These are phyloP conservation scores for Coniochaeta sp. DNA, from an alignment of 2,329 filamentous ascomycete genomes.

Conservation along the genomic window DNA sequence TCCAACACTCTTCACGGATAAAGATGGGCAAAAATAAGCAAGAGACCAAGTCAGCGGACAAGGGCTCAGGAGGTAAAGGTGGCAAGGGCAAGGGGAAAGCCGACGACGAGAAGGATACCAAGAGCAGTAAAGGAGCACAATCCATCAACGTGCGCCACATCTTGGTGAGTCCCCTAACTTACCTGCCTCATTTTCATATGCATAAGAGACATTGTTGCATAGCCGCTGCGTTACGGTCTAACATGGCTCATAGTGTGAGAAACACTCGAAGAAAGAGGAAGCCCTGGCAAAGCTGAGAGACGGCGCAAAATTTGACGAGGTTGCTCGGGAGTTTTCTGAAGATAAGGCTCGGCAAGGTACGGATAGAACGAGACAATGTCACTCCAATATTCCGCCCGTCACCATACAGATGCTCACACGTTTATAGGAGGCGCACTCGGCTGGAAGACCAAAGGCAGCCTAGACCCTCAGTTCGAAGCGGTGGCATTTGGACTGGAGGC, in stretches of 20 bases:
- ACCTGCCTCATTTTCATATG: background rate
- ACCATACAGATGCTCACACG: constrained; percentile 3
- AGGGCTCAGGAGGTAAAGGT: constrained; percentile 20
- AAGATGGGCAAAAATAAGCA: constrained; percentile 28
- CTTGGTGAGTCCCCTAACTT: constrained; percentile 30
- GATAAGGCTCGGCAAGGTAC: constrained; percentile 65
- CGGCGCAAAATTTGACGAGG: constrained; percentile 67
- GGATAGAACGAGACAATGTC: constrained; percentile 5
- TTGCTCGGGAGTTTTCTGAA: constrained; percentile 65
- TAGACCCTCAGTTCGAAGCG: constrained; percentile 64
- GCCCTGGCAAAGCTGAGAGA: constrained; percentile 60
- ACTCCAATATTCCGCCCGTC: constrained; percentile 1
- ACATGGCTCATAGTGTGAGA: constrained; percentile 49
- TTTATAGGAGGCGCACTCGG: constrained; percentile 60
- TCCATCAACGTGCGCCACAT: constrained; percentile 71
- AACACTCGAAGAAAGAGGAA: constrained; percentile 71
- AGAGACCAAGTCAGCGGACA: constrained; percentile 9
- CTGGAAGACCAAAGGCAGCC: constrained; percentile 62
- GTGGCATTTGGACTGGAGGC: constrained; percentile 63
- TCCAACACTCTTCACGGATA: background rate
- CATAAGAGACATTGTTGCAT: background rate
- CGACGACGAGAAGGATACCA: constrained; percentile 13
- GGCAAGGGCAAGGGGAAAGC: constrained; percentile 15
- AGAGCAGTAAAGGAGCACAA: constrained; percentile 49
- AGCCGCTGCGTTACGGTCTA: background rate